phyloP scores from a whole-genome alignment of 2,329 filamentous ascomycete genomes.

The Ceratocystis huliohia region DNA sequence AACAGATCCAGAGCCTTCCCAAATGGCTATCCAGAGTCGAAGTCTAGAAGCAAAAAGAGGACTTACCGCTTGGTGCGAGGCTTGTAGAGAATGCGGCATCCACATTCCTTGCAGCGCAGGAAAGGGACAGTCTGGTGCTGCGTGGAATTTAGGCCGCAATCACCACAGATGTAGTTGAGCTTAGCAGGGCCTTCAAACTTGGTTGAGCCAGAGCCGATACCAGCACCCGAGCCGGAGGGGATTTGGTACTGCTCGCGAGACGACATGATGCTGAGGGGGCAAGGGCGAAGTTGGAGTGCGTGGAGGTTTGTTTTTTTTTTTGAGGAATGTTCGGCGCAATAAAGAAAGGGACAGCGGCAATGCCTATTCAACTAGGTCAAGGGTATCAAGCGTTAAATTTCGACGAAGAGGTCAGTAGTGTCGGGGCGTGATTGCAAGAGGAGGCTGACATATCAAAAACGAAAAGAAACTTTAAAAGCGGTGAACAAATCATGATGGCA shows the following conservation, averaged over 20 bases:
- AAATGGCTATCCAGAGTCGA: background rate
- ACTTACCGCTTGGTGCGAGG: slow-evolving; percentile 89
- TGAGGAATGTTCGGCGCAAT: no score
- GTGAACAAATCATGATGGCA: background rate
- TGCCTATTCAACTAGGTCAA: background rate
- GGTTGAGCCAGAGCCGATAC: slow-evolving; percentile 30
- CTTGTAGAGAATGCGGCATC: slow-evolving; percentile 93
- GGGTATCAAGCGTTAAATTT: background rate
- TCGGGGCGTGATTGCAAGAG: background rate
- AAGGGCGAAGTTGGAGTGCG: background rate
- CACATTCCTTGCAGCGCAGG: slow-evolving; percentile 92
- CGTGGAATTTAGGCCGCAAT: slow-evolving; percentile 38
- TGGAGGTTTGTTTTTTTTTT: background rate
- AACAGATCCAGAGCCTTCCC: no score
- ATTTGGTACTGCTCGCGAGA: slow-evolving; percentile 67
- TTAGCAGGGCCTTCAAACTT: slow-evolving; percentile 33
- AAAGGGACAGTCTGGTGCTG: slow-evolving; percentile 56
- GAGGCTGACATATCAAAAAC: background rate
- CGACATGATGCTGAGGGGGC: slow-evolving; percentile 31
- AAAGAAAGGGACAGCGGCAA: no score
- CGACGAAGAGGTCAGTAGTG: background rate
- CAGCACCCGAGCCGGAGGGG: slow-evolving; percentile 40
- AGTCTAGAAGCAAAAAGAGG: background rate
- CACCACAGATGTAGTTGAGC: slow-evolving; percentile 33
- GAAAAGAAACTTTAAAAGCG: slow-evolving; percentile 8